Percentiles rank a stretch among this genome's conserved stretches.
Evolutionary conservation across 352 stramenopile species (phyloP).

Genomic region (Phytopythium cucurbitacearum): DNA sequence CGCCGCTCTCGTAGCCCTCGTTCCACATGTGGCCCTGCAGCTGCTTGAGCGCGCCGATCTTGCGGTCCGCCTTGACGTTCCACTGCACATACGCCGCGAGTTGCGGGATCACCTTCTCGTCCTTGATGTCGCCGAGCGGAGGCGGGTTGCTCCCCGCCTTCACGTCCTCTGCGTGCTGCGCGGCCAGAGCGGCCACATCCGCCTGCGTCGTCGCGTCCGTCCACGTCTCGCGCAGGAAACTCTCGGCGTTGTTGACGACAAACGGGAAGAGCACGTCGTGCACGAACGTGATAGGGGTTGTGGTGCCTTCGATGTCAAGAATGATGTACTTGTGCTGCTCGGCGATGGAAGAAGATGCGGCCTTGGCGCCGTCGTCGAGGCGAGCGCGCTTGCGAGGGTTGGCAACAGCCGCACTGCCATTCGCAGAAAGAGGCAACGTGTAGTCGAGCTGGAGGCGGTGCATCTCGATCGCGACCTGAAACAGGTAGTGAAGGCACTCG

Average conservation of each 20-base stretch:
- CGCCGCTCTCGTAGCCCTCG: constrained; percentile 81
- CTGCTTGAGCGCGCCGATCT: constrained; percentile 86
- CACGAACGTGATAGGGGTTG: constrained; percentile 95
- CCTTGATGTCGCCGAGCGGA: too few species aligned
- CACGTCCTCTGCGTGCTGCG: constrained; percentile 39
- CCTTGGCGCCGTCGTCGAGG: constrained; percentile 7
- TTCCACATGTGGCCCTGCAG: constrained; percentile 91
- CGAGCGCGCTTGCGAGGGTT: constrained; percentile 41
- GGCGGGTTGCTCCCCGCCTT: neutral
- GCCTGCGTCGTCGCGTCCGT: constrained; percentile 36
- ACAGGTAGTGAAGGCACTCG: constrained; percentile 97
- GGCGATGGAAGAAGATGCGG: constrained; percentile 31
- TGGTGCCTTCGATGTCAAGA: constrained; percentile 96
- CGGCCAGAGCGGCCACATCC: constrained; percentile 40
- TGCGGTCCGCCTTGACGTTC: constrained; percentile 74
- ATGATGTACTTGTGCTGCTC: constrained; percentile 90
- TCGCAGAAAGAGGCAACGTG: constrained; percentile 35
- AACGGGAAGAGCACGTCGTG: constrained; percentile 94
- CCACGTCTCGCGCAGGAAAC: constrained; percentile 61
- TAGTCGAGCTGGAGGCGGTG: constrained; percentile 82
- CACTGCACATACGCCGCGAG: constrained; percentile 59
- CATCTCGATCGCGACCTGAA: constrained; percentile 90
- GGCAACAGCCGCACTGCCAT: constrained; percentile 17
- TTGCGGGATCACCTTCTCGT: constrained; percentile 22
- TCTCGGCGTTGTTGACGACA: constrained; percentile 55